Percentiles rank a stretch among this genome's conserved stretches.
Evolutionary conservation across 2,329 filamentous ascomycete species (phyloP).

Genomic region (Hortaea sp.): DNA sequence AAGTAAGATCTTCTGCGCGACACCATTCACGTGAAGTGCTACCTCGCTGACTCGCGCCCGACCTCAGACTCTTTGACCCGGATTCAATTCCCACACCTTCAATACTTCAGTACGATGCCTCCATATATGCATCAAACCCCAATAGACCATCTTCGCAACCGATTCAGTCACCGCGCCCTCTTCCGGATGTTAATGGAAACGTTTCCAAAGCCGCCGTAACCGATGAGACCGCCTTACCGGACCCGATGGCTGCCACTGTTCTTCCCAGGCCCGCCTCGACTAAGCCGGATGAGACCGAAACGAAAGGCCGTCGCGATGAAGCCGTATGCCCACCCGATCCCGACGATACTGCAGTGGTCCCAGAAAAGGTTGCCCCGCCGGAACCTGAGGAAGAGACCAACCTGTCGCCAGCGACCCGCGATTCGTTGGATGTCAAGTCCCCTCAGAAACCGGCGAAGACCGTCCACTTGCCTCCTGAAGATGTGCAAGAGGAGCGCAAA

Average conservation of each 20-base stretch:
- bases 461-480: conserved; percentile 40
- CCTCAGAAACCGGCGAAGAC: conserved; percentile 24
- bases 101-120: conserved; percentile 16
- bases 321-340: neutral
- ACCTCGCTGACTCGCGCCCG: conserved; percentile 16
- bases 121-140: conserved; percentile 19
- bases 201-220: conserved; percentile 11
- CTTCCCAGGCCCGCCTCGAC: neutral
- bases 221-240: conserved; percentile 3
- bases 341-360: conserved; percentile 5
- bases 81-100: conserved; percentile 37
- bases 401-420: conserved; percentile 13
- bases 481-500: conserved; percentile 39
- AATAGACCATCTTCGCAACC: conserved; percentile 11
- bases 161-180: conserved; percentile 3
- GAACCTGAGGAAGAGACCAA: conserved; percentile 18
- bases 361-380: conserved; percentile 14
- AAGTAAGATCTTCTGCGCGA: too few species aligned
- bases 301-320: too few species aligned
- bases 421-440: conserved; percentile 14
- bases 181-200: conserved; percentile 6
- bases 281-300: neutral
- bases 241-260: conserved; percentile 4
- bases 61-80: conserved; percentile 49
- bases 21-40: too few species aligned